Base-by-base conservation (phyloP, 345 rosid genomes). In the Salix suchowensis region DNA sequence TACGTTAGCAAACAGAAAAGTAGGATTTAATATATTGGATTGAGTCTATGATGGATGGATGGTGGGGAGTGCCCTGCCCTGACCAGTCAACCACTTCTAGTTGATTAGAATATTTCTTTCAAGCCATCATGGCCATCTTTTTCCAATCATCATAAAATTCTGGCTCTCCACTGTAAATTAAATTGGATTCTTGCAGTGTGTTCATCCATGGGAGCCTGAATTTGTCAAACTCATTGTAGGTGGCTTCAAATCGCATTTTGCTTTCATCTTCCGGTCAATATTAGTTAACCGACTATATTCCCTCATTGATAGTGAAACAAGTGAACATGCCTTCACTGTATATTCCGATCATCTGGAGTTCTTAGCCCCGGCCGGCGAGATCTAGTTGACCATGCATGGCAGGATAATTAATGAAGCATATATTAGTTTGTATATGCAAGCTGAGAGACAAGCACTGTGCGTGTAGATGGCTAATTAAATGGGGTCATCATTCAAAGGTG, bases 211-310 rank as follows among this genome's bases (percentile, higher is more conserved):
- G 44, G 55, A 72, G 34, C 11, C 74, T 67, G 68, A 34, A 78
- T 5, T 24, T 77, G 76, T 62, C 77, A 71, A 10, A 68, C 76
- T 76, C 71, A 48, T 48, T 36, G 24, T 2, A 2, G 79, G 28
- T 74, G 81, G 74, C 70, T 34, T 74, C 76, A 71, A 65, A 26
- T 42, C 60, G 26, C 46, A 6, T n/a, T 68, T 73, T 23, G 78
- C 73, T 44, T 76, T 78, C 44, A 72, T 62, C 69, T 73, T 48
- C 67, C 1, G 16, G 85, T 84, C 85, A 84, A 84, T 13, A 54
- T 76, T 81, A 84, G 83, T 62, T 81, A 74, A 75, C 84, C 87
- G 76, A 74, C 83, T 30, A 9, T 13, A 34, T 34, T 34, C 37
- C 37, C 37, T 34, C 6, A 34, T 34, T 34, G 37, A 32, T 32